Percentiles rank a stretch among this genome's conserved stretches.
phyloP scores from a whole-genome alignment of 2,329 filamentous ascomycete genomes.

The Corinectria fuckeliana region DNA sequence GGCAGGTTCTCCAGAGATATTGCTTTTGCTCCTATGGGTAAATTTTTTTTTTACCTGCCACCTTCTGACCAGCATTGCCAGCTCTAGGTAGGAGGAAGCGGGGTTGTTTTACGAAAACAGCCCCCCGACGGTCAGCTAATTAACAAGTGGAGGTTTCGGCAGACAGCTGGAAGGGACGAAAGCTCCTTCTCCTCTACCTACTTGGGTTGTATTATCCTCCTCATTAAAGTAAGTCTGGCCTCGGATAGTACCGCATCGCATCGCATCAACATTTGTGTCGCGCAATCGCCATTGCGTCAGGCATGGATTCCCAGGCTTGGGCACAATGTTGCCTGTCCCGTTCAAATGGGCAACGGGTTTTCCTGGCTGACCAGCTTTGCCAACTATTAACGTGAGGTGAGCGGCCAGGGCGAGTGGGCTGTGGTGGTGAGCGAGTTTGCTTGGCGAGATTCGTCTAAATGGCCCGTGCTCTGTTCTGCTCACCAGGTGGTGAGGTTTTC shows the following conservation, averaged over 20 bases:
- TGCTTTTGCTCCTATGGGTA: neutral
- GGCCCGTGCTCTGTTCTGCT: conserved; percentile 11
- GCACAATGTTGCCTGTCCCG: neutral
- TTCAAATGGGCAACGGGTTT: neutral
- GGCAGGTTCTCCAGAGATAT: neutral
- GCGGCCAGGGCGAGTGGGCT: conserved; percentile 13
- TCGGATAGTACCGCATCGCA: neutral
- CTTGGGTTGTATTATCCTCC: neutral
- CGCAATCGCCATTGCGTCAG: neutral
- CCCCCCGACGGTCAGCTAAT: neutral
- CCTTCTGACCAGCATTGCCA: neutral
- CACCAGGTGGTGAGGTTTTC: conserved; percentile 13
- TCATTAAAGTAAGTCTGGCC: neutral
- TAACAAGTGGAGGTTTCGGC: too few species aligned
- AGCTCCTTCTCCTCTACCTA: neutral
- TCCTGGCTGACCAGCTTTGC: neutral
- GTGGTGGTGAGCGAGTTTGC: conserved; percentile 9
- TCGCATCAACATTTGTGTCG: neutral
- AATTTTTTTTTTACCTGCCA: neutral
- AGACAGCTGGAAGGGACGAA: neutral
- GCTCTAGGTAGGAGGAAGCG: neutral
- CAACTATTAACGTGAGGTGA: conserved; percentile 18
- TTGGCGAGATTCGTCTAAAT: neutral
- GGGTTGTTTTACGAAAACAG: neutral
- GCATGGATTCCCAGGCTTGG: neutral